These are phyloP conservation scores for Fremontodendron californicum DNA, from an alignment of 345 rosid genomes.

Conservation along the genomic window DNA sequence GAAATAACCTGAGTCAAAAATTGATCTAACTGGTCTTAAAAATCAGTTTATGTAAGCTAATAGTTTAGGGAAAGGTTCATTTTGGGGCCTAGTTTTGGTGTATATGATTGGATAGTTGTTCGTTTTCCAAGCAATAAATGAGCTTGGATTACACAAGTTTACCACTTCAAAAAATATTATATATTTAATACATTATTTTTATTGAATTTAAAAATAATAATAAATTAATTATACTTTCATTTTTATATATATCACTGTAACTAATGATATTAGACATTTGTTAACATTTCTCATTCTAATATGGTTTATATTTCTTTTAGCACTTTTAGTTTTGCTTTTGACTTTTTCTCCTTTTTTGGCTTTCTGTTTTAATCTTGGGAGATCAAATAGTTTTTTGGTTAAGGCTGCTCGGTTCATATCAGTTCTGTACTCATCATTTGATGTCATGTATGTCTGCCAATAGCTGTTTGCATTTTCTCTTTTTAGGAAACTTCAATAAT, in stretches of 20 bases:
- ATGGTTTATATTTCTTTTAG: neutral
- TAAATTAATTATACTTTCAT: too few species aligned
- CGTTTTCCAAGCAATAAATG: neutral
- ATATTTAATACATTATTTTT: too few species aligned
- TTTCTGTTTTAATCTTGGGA: neutral
- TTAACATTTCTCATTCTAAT: too few species aligned
- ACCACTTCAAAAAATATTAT: too few species aligned
- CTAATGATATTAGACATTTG: too few species aligned
- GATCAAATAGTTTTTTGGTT: neutral
- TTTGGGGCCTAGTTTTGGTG: neutral
- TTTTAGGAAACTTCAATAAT: conserved; percentile 1
- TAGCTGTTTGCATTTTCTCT: neutral
- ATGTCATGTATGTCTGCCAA: neutral
- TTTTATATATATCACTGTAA: too few species aligned
- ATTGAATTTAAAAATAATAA: too few species aligned
- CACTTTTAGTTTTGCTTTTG: neutral
- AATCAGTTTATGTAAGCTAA: too few species aligned
- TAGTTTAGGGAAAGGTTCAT: too few species aligned
- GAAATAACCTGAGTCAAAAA: too few species aligned
- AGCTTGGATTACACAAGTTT: too few species aligned
- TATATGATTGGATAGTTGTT: neutral
- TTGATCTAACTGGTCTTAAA: too few species aligned
- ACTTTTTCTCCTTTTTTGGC: neutral
- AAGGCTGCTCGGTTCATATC: neutral
- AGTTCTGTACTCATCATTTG: neutral